Evolutionary conservation across 73 alveolate species (phyloP).

Genomic region (Symbiodinium natans): DNA sequence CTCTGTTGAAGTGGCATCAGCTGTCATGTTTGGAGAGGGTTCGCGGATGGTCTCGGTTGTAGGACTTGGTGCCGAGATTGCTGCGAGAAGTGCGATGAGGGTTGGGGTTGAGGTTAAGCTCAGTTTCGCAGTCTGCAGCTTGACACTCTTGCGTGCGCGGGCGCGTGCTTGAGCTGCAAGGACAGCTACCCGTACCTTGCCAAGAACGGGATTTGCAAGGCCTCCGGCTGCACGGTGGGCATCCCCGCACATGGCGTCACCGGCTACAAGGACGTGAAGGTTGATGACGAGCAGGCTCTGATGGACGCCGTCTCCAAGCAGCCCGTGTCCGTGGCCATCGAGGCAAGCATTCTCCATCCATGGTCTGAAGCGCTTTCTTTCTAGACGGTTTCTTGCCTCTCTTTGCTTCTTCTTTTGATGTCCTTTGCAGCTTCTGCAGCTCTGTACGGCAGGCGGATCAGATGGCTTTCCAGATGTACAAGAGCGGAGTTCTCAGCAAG

Average conservation of each 20-base stretch:
- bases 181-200: constrained; percentile 96
- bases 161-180: neutral
- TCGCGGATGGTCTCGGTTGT: neutral
- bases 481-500: constrained; percentile 94
- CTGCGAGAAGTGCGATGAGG: too few species aligned
- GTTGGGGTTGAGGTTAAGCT: too few species aligned
- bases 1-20: too few species aligned
- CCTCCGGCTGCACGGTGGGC: constrained; percentile 19
- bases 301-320: constrained; percentile 91
- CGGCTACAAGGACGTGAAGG: constrained; percentile 95
- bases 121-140: too few species aligned
- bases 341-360: neutral
- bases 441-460: constrained; percentile 94
- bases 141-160: neutral
- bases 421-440: neutral
- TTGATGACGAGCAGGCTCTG: constrained; percentile 94
- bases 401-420: neutral
- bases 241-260: constrained; percentile 46
- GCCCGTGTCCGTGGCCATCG: constrained; percentile 96
- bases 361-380: neutral
- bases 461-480: constrained; percentile 95
- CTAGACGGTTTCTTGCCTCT: neutral
- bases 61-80: neutral
- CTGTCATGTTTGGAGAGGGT: too few species aligned
- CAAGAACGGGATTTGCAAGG: constrained; percentile 93